phyloP scores from a whole-genome alignment of 805 yeast genomes.

The Zygosaccharomyces rouxii region DNA sequence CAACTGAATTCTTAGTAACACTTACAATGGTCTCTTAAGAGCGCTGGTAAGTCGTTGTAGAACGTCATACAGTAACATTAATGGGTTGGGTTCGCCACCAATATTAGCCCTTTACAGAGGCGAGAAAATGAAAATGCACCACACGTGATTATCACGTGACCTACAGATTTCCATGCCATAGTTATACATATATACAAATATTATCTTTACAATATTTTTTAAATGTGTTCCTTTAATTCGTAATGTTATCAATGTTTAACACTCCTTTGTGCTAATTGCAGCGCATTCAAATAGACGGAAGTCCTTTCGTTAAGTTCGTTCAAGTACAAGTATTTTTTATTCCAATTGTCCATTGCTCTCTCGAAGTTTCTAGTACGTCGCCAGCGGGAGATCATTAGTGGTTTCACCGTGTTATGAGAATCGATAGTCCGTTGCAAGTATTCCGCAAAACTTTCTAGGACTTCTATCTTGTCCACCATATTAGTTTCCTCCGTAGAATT shows the following conservation, averaged over 20 bases:
- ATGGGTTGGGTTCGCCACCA: constrained; percentile 8
- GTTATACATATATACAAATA: neutral
- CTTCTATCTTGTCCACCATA: constrained; percentile 10
- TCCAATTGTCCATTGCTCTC: constrained; percentile 41
- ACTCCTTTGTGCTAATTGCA: constrained; percentile 27
- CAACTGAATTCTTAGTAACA: neutral
- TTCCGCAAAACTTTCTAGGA: constrained; percentile 39
- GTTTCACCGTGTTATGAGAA: constrained; percentile 42
- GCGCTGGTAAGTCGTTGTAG: neutral
- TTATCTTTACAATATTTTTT: neutral
- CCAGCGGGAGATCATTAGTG: constrained; percentile 38
- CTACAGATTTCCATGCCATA: neutral
- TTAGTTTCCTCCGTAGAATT: constrained; percentile 11
- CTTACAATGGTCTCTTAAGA: neutral
- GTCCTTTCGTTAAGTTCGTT: constrained; percentile 37
- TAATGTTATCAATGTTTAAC: neutral
- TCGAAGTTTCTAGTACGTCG: constrained; percentile 23
- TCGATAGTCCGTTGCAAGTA: constrained; percentile 39
- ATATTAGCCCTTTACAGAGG: neutral
- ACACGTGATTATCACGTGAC: neutral
- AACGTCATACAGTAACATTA: neutral
- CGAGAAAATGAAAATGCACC: neutral
- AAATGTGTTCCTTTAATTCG: neutral
- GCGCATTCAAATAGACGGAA: constrained; percentile 32
- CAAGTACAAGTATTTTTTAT: constrained; percentile 37